phyloP scores from a whole-genome alignment of 108 stramenopile species.

The Nannochloropsis gaditana region DNA sequence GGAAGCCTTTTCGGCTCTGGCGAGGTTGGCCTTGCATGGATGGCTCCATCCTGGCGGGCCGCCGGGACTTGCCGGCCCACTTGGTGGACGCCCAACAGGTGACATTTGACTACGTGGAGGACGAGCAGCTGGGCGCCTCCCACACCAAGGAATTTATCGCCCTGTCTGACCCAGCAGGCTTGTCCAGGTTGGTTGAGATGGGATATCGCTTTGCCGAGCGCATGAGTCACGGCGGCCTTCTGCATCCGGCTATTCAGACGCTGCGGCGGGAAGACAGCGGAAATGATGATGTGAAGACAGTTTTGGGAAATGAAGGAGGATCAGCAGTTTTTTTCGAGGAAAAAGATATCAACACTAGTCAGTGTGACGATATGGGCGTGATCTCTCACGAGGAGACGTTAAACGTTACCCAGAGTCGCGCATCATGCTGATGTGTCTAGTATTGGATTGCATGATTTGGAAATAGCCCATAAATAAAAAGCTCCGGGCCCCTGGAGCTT shows the following conservation, averaged over 20 bases:
- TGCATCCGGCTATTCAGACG: slow-evolving; percentile 31
- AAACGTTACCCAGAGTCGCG: no score
- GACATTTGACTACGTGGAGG: slow-evolving; percentile 63
- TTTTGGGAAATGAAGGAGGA: no score
- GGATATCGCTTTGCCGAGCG: slow-evolving; percentile 60
- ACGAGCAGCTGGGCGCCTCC: slow-evolving; percentile 55
- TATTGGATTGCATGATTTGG: no score
- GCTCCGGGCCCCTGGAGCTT: no score
- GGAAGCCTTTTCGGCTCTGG: slow-evolving; percentile 59
- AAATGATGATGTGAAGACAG: no score
- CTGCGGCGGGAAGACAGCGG: neutral
- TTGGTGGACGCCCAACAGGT: slow-evolving; percentile 21
- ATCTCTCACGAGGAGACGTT: no score
- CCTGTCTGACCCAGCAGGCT: slow-evolving; percentile 60
- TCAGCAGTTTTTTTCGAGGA: no score
- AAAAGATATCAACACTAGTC: no score
- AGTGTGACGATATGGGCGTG: no score
- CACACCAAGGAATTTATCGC: slow-evolving; percentile 57
- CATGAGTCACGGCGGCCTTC: slow-evolving; percentile 61
- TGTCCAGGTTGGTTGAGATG: slow-evolving; percentile 63
- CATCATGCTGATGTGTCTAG: no score
- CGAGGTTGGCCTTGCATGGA: slow-evolving; percentile 63
- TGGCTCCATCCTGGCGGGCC: slow-evolving; percentile 64
- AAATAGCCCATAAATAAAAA: no score
- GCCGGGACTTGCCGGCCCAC: slow-evolving; percentile 53